These are phyloP conservation scores for Rutstroemia sp. DNA, from an alignment of 2,329 filamentous ascomycete genomes.

Conservation along the genomic window DNA sequence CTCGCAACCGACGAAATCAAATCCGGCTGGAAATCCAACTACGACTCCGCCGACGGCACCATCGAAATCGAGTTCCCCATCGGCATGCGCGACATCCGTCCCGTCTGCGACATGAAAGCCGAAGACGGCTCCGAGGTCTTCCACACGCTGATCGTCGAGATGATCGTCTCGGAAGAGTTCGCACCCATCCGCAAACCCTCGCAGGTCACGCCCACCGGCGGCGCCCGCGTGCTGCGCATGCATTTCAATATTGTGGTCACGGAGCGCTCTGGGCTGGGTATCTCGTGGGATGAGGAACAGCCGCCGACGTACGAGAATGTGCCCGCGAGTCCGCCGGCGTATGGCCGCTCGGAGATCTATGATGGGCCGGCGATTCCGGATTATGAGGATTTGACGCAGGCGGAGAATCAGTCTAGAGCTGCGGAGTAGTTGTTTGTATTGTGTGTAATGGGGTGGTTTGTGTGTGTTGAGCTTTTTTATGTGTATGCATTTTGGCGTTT, in stretches of 20 bases:
- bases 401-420: no score
- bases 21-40: slow-evolving; percentile 77
- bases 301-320: slow-evolving; percentile 93
- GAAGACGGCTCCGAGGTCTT: slow-evolving; percentile 69
- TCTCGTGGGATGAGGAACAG: slow-evolving; percentile 95
- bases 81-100: slow-evolving; percentile 50
- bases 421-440: no score
- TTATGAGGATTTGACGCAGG: slow-evolving; percentile 22
- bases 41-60: slow-evolving; percentile 58
- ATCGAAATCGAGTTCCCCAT: slow-evolving; percentile 77
- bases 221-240: slow-evolving; percentile 85
- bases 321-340: slow-evolving; percentile 73
- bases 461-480: background rate
- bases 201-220: slow-evolving; percentile 76
- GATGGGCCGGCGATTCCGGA: slow-evolving; percentile 24
- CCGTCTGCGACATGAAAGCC: slow-evolving; percentile 71
- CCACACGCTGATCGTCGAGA: slow-evolving; percentile 82
- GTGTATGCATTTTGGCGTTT: background rate
- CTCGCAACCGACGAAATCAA: slow-evolving; percentile 79
- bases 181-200: slow-evolving; percentile 59
- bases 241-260: slow-evolving; percentile 81
- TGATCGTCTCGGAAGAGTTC: slow-evolving; percentile 92
- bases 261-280: slow-evolving; percentile 86
- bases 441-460: no score
- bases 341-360: slow-evolving; percentile 32